Evolutionary conservation across 2,329 filamentous ascomycete genomes (phyloP), one percentile per base, ranked within the genome.

Genomic region (Lachnum nothofagi): DNA sequence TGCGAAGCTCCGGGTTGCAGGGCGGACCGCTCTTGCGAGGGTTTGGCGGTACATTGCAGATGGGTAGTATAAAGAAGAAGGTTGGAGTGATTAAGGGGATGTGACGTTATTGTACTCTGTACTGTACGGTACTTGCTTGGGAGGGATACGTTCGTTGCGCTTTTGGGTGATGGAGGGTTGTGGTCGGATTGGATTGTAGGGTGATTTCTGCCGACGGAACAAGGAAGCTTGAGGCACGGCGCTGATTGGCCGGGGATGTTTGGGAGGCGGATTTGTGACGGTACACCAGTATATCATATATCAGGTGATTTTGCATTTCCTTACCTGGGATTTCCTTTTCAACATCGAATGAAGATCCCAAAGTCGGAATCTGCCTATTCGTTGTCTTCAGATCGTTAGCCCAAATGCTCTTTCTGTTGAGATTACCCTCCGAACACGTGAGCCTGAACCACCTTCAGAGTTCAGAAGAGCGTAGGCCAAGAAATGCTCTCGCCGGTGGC

Each of bases 1-100:
- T 19, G 58, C 60, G 55, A 65, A 67, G 54, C 89, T 74, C 65
- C 65, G 68, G 64, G 69, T 71, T 60, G 59, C 59, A 51, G 63
- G 63, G 37, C 65, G 60, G 42, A 78, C 71, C 62, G 80, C 75
- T 66, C 77, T 74, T 64, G 75, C 67, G 59, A 74, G 65, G 56
- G 74, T 73, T 62, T 74, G 69, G 67, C 85, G 83, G 65, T 87
- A 77, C 86, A 91, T 90, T 48, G 56, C 77, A 64, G 45, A n/a
- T n/a, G n/a, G n/a, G n/a, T 42, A 51, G 52, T 49, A 48, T 54
- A 37, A 46, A 42, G 37, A 39, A 52, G 48, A 23, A 7, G 22
- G 43, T 50, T 44, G 43, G 44, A 38, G 42, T 31, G 44, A 6
- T 27, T 48, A 51, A 42, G 42, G 51, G 49, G 40, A 44, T 40